phyloP scores from a whole-genome alignment of 2,329 filamentous ascomycete species.

The Aspergillus ruber region DNA sequence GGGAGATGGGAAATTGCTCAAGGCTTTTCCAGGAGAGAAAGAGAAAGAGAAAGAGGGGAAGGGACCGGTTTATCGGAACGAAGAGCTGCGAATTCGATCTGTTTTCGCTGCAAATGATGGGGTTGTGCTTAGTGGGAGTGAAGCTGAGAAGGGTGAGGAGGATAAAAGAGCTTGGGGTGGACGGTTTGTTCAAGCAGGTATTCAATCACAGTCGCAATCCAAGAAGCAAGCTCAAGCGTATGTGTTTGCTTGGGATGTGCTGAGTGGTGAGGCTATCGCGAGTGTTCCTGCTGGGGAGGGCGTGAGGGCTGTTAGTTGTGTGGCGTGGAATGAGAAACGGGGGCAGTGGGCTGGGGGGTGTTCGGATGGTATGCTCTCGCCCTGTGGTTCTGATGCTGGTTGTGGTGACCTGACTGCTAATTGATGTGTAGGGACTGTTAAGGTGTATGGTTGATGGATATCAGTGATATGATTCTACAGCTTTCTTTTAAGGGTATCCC shows the following conservation, averaged over 20 bases:
- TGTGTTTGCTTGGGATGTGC: conserved; percentile 68
- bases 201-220: too few relatives aligned
- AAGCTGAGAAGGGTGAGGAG: conserved; percentile 41
- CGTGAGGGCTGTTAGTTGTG: conserved; percentile 40
- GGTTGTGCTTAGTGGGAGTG: conserved; percentile 74
- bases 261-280: conserved; percentile 63
- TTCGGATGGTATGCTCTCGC: conserved; percentile 31
- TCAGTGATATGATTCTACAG: neutral
- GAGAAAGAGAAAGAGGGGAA: neutral
- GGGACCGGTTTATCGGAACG: conserved; percentile 49
- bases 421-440: neutral
- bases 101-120: conserved; percentile 69
- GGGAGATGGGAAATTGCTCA: conserved; percentile 63
- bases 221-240: conserved; percentile 17
- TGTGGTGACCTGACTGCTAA: neutral
- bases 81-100: conserved; percentile 66
- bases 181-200: neutral
- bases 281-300: conserved; percentile 44
- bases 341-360: conserved; percentile 36
- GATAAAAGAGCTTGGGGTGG: neutral
- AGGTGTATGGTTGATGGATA: conserved; percentile 1
- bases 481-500: too few relatives aligned
- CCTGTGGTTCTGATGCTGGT: neutral
- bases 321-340: conserved; percentile 40
- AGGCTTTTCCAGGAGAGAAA: conserved; percentile 55